Percentiles rank a stretch among this genome's conserved stretches.
Evolutionary conservation across 306 rosid species (phyloP).

Genomic region (Lathyrus aphaca): DNA sequence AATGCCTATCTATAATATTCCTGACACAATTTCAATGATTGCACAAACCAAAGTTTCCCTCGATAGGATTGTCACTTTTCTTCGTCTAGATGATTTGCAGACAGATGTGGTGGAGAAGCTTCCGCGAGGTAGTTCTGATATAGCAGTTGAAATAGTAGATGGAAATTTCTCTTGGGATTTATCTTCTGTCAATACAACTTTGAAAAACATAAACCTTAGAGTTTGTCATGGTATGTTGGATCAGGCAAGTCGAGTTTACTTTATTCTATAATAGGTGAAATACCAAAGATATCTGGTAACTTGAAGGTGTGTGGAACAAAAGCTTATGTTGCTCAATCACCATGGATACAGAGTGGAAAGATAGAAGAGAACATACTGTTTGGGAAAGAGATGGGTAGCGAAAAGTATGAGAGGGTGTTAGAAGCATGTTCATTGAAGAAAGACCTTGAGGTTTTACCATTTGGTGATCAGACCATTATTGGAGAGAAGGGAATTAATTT

Average conservation of each 20-base stretch:
- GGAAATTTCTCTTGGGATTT: constrained; percentile 88
- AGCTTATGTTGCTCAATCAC: constrained; percentile 89
- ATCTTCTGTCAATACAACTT: constrained; percentile 50
- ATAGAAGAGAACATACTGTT: constrained; percentile 78
- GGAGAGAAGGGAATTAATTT: constrained; percentile 90
- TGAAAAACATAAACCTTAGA: constrained; percentile 59
- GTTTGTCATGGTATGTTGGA: constrained; percentile 73
- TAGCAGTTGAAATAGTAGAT: constrained; percentile 59
- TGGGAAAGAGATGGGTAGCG: constrained; percentile 74
- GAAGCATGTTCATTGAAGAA: constrained; percentile 76
- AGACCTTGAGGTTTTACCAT: constrained; percentile 73
- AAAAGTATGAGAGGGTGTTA: constrained; percentile 67
- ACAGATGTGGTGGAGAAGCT: constrained; percentile 61
- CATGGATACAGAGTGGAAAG: constrained; percentile 92
- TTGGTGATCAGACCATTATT: constrained; percentile 81
- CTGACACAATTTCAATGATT: constrained; percentile 71
- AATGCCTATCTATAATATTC: constrained; percentile 67
- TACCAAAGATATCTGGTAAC: constrained; percentile 72
- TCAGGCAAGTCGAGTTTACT: constrained; percentile 92
- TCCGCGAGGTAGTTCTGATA: constrained; percentile 65
- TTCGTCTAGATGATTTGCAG: constrained; percentile 70
- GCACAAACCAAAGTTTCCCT: constrained; percentile 85
- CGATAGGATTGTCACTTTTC: constrained; percentile 72
- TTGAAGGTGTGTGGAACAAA: constrained; percentile 73
- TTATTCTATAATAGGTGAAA: constrained; percentile 78